Evolutionary conservation across 2,329 filamentous ascomycete genomes (phyloP).

Genomic region (Ophiostoma sp.): DNA sequence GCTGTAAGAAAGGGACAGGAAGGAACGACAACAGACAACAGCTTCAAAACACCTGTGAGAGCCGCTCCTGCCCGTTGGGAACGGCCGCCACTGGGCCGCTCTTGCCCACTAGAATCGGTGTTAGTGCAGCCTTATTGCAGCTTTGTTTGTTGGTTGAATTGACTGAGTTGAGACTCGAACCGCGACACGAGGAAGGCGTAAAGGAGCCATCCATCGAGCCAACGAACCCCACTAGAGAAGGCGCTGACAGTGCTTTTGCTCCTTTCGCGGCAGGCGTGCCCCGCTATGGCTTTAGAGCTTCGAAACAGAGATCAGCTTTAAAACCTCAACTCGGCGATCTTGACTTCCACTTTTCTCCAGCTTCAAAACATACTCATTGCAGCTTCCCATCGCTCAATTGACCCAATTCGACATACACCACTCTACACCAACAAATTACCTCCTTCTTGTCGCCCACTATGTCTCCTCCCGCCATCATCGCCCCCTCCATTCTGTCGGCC

Average conservation of each 20-base stretch:
- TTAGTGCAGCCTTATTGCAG: not conserved
- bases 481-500: constrained; percentile 95
- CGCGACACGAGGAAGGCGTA: constrained; percentile 6
- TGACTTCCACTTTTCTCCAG: not conserved
- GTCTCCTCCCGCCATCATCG: constrained; percentile 90
- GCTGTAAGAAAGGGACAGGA: not conserved
- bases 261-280: not conserved
- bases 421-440: not conserved
- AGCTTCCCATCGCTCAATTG: not conserved
- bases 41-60: not conserved
- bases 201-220: not conserved
- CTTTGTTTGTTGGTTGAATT: not conserved
- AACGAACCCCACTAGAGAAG: constrained; percentile 3
- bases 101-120: not conserved
- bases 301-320: not conserved
- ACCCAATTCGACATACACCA: not conserved
- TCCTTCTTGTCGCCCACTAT: constrained; percentile 48
- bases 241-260: not conserved
- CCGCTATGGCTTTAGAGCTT: not conserved
- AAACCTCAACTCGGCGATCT: not conserved
- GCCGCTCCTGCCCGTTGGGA: constrained; percentile 10
- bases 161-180: not conserved
- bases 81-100: not conserved
- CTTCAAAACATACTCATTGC: not conserved
- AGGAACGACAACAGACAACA: not conserved